Conservation (phyloP, 345 rosid species). For the Hypericum androsaemum region DNA sequence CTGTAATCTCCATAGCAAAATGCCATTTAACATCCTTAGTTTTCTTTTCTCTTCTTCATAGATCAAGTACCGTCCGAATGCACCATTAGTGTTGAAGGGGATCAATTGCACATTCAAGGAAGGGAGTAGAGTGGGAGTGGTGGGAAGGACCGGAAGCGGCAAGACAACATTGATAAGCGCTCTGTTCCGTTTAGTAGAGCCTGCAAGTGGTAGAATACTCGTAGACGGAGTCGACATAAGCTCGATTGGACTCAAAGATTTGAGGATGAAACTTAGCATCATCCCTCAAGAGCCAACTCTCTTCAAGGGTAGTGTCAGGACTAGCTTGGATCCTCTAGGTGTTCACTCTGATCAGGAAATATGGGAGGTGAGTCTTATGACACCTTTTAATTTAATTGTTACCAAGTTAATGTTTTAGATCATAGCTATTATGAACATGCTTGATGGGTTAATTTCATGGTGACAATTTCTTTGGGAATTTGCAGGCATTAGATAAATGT, state of each 20-base stretch:
- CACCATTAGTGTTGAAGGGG: conserved; percentile 63
- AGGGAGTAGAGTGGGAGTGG: conserved; percentile 75
- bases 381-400: neutral
- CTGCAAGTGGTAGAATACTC: conserved; percentile 54
- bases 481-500: conserved; percentile 62
- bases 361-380: conserved; percentile 51
- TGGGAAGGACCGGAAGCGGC: conserved; percentile 91
- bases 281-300: conserved; percentile 96
- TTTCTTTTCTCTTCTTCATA: conserved; percentile 16
- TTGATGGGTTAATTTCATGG: too few species aligned
- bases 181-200: conserved; percentile 77
- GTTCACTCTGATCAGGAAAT: conserved; percentile 59
- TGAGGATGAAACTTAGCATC: conserved; percentile 85
- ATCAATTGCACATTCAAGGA: conserved; percentile 61
- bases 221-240: conserved; percentile 73
- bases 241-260: conserved; percentile 65
- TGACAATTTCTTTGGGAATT: neutral
- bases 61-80: conserved; percentile 61
- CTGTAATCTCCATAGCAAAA: too few species aligned
- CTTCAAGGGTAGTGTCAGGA: conserved; percentile 68
- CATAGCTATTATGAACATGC: too few species aligned
- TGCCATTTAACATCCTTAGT: too few species aligned
- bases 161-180: conserved; percentile 84
- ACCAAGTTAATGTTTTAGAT: too few species aligned
- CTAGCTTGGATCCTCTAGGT: conserved; percentile 79